phyloP scores from a whole-genome alignment of 352 stramenopile species.

The Phytophthora ohioensis region DNA sequence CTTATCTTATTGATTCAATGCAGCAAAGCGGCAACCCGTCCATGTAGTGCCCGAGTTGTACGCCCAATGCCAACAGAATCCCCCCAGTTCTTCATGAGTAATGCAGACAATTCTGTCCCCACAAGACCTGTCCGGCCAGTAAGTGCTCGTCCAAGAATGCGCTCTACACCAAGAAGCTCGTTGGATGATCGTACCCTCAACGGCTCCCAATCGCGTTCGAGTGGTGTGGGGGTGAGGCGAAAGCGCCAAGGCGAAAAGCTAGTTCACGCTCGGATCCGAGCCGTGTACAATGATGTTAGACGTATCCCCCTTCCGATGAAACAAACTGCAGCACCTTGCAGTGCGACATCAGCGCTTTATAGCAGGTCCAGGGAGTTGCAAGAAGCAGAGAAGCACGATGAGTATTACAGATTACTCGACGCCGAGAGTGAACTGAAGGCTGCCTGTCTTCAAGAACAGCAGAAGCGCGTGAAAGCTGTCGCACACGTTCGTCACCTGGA shows the following conservation, averaged over 20 bases:
- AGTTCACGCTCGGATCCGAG: conserved; percentile 56
- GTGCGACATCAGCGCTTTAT: conserved; percentile 37
- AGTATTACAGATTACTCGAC: conserved; percentile 69
- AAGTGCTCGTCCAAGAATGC: conserved; percentile 54
- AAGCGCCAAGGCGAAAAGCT: conserved; percentile 47
- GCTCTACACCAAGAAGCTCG: conserved; percentile 14
- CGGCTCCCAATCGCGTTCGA: conserved; percentile 13
- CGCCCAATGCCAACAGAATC: conserved; percentile 57
- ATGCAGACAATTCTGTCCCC: conserved; percentile 45
- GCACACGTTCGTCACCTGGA: conserved; percentile 61
- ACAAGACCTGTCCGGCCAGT: conserved; percentile 42
- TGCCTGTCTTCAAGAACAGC: conserved; percentile 58
- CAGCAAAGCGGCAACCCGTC: conserved; percentile 51
- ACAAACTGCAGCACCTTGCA: conserved; percentile 33
- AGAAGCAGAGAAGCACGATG: conserved; percentile 66
- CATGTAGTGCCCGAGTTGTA: conserved; percentile 47
- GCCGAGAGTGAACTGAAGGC: conserved; percentile 60
- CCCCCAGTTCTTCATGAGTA: conserved; percentile 66
- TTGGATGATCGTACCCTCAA: conserved; percentile 4
- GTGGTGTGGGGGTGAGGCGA: conserved; percentile 34
- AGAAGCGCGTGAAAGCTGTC: conserved; percentile 56
- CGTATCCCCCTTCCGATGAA: conserved; percentile 25
- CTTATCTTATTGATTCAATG: conserved; percentile 4
- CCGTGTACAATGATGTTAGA: conserved; percentile 59
- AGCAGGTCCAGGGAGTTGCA: conserved; percentile 58